Base-by-base conservation (phyloP, 768 basidiomycete species). In the Coprinopsis sp. region DNA sequence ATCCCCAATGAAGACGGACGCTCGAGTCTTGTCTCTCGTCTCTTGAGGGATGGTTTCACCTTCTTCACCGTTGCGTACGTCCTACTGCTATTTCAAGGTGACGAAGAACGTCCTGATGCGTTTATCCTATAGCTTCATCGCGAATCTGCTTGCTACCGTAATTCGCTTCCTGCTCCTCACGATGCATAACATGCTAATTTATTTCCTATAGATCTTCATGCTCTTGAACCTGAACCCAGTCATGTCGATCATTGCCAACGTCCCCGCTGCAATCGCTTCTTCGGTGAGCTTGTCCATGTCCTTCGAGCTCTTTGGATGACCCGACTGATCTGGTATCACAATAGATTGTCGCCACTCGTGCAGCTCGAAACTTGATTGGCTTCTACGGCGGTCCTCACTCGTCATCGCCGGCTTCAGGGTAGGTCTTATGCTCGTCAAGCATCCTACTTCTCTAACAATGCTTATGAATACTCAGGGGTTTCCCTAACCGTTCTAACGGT, bases 201-300 rank as follows among this genome's bases (percentile, higher is more conserved):
- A 34, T 57, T 39, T 47, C 28, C 14, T 28, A 34, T 38, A 73
- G 72, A 59, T 67, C 28, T 83, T 84, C 63, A 83, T 84, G 81
- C 61, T 85, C 33, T 63, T 86, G 13, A 72, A 86, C 62, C 66
- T 84, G 43, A 85, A 84, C 53, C 70, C 78, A n/a, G 75, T 84
- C 46, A 82, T 84, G 81, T 81, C 79, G 25, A 78, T 87, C 60
- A 81, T 86, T 44, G 78, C 77, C 37, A 86, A 86, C 53, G 82
- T 86, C 33, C 84, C 84, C 3, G 82, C 84, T 27, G 82, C 82
- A 14, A 77, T 85, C 49, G 74, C 78, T 3, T 81, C 79, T 18
- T 82, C 80, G 5, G 83, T 83, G 44, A 53, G 78, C 59, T 8
- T n/a, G 1, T 31, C 39, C 34, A 27, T 25, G 23, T 6, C 28